These are phyloP conservation scores for Alternaria sp. DNA, from an alignment of 2,329 filamentous ascomycete genomes.

Conservation along the genomic window DNA sequence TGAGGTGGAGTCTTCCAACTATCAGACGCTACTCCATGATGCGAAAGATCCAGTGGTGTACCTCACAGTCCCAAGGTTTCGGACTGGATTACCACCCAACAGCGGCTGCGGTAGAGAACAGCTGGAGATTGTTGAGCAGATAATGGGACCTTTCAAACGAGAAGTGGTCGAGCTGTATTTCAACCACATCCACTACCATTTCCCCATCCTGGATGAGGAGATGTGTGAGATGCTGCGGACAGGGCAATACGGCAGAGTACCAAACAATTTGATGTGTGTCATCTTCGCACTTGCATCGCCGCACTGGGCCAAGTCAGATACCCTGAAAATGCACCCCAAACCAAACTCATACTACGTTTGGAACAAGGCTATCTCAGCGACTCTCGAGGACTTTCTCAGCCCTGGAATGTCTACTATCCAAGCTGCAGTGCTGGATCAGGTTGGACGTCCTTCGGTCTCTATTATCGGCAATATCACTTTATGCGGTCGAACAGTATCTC, in stretches of 20 bases:
- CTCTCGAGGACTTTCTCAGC: conserved; percentile 53
- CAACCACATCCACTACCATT: conserved; percentile 43
- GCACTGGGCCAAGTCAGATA: conserved; percentile 47
- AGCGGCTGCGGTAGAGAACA: conserved; percentile 48
- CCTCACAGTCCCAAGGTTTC: conserved; percentile 57
- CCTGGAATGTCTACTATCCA: conserved; percentile 51
- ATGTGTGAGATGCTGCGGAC: conserved; percentile 43
- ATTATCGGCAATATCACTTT: conserved; percentile 60
- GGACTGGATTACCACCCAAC: conserved; percentile 52
- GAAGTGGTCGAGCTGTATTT: conserved; percentile 57
- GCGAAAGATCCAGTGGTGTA: conserved; percentile 50
- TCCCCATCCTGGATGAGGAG: conserved; percentile 51
- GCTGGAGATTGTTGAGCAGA: conserved; percentile 51
- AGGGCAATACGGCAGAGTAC: conserved; percentile 44
- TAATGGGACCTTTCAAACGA: conserved; percentile 47
- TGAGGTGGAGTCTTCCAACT: conserved; percentile 48
- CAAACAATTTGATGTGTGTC: conserved; percentile 49
- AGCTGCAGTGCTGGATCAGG: conserved; percentile 50
- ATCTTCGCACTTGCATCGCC: conserved; percentile 49
- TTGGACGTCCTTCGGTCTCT: conserved; percentile 50
- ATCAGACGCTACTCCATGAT: conserved; percentile 59
- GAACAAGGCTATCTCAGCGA: conserved; percentile 51
- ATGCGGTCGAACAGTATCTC: conserved; percentile 60
- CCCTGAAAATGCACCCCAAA: conserved; percentile 43
- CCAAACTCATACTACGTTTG: conserved; percentile 51